Evolutionary conservation across 345 rosid genomes (phyloP), one percentile per base, ranked within the genome.

Genomic region (Tarenaya hassleriana): DNA sequence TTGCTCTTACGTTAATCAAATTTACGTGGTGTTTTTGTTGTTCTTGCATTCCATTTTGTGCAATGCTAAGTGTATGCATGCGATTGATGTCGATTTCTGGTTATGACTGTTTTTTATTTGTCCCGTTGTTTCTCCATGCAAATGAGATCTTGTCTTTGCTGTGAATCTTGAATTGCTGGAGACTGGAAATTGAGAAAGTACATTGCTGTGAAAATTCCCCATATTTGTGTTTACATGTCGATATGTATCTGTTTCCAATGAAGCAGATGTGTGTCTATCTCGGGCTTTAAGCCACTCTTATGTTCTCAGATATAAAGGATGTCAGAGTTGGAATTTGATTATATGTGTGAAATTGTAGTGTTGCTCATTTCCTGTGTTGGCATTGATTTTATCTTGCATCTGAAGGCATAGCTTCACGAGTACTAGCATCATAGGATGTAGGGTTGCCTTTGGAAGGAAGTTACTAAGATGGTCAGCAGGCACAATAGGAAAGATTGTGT

Each of bases 241-340:
- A n/a, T n/a, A n/a, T n/a, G n/a, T n/a, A n/a, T n/a, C n/a, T n/a
- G n/a, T n/a, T n/a, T n/a, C n/a, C n/a, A 24, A 24, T 24, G 29
- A 5, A 5, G 29, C 29, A 24, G 29, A 24, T 24, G 5, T 2
- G 3, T 2, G 29, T 24, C n/a, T n/a, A 24, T 24, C 29, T 24
- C 29, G 29, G 5, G 29, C 29, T 24, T 24, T 24, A 24, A 24
- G 16, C 27, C 55, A 34, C 42, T 60, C n/a, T 32, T 33, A n/a
- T 18, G 15, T 60, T 41, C 57, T 41, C 41, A 27, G 34, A 18
- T 20, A 34, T n/a, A 34, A 35, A 52, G 21, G 24, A n/a, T n/a
- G n/a, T 34, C 13, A 19, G 4, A n/a, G n/a, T n/a, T n/a, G 27
- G 37, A 24, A n/a, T 5, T 2, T 27, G 31, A 12, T 10, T 55